Evolutionary conservation across 179 eudicot genomes (phyloP).

Genomic region (Spinacia oleracea): DNA sequence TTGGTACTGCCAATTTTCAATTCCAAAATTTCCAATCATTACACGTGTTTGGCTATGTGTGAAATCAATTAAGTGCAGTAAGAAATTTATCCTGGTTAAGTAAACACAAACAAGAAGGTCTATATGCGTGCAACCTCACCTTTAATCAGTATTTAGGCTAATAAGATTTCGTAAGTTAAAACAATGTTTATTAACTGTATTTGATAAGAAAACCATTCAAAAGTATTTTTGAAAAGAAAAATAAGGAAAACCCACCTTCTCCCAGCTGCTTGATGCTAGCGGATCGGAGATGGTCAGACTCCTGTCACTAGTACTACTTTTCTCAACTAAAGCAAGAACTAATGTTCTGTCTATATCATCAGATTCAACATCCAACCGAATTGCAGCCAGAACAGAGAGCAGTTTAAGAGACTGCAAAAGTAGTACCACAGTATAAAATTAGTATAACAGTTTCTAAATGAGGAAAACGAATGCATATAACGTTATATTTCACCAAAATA

Average conservation of each 20-base stretch:
- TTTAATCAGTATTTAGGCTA: neutral
- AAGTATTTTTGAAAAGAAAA: neutral
- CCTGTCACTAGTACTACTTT: constrained; percentile 41
- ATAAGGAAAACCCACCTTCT: constrained; percentile 49
- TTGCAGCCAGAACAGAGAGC: constrained; percentile 82
- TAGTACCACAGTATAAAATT: neutral
- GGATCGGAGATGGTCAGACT: constrained; percentile 56
- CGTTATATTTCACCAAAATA: neutral
- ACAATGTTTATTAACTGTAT: neutral
- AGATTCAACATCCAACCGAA: constrained; percentile 74
- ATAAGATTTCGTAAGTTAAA: neutral
- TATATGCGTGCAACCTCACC: no score
- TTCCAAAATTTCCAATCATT: no score
- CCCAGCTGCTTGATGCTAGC: constrained; percentile 96
- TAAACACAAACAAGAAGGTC: neutral
- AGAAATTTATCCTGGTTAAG: no score
- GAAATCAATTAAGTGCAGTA: no score
- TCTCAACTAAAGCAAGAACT: constrained; percentile 64
- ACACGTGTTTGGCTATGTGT: no score
- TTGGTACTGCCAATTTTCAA: no score
- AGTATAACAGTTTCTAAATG: neutral
- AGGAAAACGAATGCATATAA: neutral
- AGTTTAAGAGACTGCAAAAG: constrained; percentile 54
- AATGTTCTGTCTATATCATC: constrained; percentile 76
- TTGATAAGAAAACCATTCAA: neutral